Evolutionary conservation across 108 stramenopile species (phyloP), one percentile per base, ranked within the genome.

Genomic region (Seminavis robusta): DNA sequence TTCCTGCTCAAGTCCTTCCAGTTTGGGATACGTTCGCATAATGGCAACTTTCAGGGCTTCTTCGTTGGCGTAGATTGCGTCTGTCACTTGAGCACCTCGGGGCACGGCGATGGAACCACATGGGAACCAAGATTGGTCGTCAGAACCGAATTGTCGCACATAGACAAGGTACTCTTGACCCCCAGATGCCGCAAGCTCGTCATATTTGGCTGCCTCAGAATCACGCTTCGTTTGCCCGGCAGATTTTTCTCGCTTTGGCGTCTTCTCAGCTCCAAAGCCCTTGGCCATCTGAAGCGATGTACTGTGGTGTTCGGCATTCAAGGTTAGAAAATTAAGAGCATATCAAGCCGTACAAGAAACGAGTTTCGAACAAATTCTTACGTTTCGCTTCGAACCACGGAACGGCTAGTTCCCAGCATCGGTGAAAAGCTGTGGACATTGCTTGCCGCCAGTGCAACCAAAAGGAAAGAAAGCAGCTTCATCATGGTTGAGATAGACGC

Each of bases 111-210:
- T 76, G 31, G 69, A 48, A 32, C 92, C 92, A 24, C 74, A 80
- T 13, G 92, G 92, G 47, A 89, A 62, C 92, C 92, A 93, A 1
- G 75, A 76, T 28, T 76, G 37, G 43, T 89, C 92, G 45, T 76
- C 79, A 2, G 78, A 67, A 13, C 92, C 92, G 59, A 93, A 93
- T 53, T 88, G 76, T n/a, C 92, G 78, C 4, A 93, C 87, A 47
- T 79, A 93, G 31, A 93, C 67, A 23, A 61, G 47, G 61, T 88
- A 92, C 72, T 92, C 87, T 55, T 93, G 92, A 33, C 92, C 92
- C n/a, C 85, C 88, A 9, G 76, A 57, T 15, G 57, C 50, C 11
- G 92, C 71, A 49, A 93, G 73, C 52, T 93, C 81, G 54, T 93
- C 92, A 58, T 89, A 93, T 37, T 86, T 79, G 30, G 51, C 62